Evolutionary conservation across 768 basidiomycete genomes (phyloP).

Genomic region (Russula virescens): DNA sequence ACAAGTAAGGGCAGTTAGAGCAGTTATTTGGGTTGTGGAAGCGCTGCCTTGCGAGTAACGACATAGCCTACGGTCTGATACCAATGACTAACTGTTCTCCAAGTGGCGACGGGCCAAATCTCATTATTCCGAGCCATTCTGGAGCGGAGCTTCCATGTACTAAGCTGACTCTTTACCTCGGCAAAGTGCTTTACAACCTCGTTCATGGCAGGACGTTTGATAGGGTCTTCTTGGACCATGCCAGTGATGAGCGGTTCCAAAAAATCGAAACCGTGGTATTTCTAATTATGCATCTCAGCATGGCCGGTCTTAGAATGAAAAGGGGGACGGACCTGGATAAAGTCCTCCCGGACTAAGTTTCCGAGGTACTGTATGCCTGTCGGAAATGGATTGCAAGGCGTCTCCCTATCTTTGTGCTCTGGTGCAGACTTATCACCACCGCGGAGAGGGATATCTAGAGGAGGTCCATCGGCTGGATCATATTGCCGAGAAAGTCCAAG

Average conservation of each 20-base stretch:
- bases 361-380: slow-evolving; percentile 28
- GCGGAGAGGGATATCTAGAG: slow-evolving; percentile 20
- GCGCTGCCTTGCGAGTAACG: slow-evolving; percentile 1
- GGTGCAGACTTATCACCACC: slow-evolving; percentile 29
- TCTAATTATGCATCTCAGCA: too few species aligned
- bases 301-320: too few species aligned
- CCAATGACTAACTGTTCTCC: slow-evolving; percentile 10
- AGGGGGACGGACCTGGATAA: slow-evolving; percentile 14
- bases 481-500: slow-evolving; percentile 29
- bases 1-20: too few species aligned
- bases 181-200: slow-evolving; percentile 2
- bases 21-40: slow-evolving; percentile 13
- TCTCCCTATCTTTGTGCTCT: slow-evolving; percentile 17
- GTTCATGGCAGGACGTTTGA: slow-evolving; percentile 30
- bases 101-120: slow-evolving; percentile 4
- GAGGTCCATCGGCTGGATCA: slow-evolving; percentile 2
- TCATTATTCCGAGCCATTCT: slow-evolving; percentile 9
- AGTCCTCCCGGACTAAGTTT: slow-evolving; percentile 22
- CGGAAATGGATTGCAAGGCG: slow-evolving; percentile 25
- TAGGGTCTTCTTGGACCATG: slow-evolving; percentile 35
- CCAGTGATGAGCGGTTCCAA: slow-evolving; percentile 23
- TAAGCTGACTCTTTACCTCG: neutral
- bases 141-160: slow-evolving; percentile 18
- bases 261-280: slow-evolving; percentile 13
- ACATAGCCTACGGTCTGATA: slow-evolving; percentile 2